Conservation (phyloP, 176 grass and related monocot species). For the Hordeum vulgare region MorexV3_pseudomolecules_assembly NC_058523.1:542297691-542298190, state of each 20-base stretch:
- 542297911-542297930: background rate
- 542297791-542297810: background rate
- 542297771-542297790: background rate
- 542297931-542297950: background rate
- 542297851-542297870: background rate
- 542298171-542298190: constrained; percentile 26
- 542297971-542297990: background rate
- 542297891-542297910: background rate
- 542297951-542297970: background rate
- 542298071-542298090: background rate
- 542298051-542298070: background rate
- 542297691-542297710: constrained; percentile 50
- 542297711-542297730: constrained; percentile 2
- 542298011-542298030: background rate
- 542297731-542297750: background rate
- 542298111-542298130: background rate
- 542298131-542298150: background rate
- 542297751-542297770: background rate
- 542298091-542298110: background rate
- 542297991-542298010: background rate
- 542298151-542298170: constrained; percentile 13
- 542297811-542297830: background rate
- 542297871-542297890: background rate
- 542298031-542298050: background rate
- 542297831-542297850: no score